Evolutionary conservation across 345 rosid genomes (phyloP).

Genomic region (Balakata baccata): DNA sequence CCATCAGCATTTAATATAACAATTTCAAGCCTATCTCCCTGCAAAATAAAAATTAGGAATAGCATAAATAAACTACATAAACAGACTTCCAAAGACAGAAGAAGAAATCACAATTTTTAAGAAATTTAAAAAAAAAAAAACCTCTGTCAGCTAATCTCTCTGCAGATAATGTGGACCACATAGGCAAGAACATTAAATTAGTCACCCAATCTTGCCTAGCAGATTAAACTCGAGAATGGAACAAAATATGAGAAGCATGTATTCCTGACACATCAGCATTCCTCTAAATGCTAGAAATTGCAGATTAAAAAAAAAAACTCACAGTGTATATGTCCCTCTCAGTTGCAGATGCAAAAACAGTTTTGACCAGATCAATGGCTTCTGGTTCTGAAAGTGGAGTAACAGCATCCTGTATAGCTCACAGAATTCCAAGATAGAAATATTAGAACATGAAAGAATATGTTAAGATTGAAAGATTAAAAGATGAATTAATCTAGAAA

Average conservation of each 20-base stretch:
- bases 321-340: slow-evolving; percentile 98
- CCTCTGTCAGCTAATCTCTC: neutral
- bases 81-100: neutral
- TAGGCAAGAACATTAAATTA: neutral
- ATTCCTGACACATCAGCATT: neutral
- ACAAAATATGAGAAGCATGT: neutral
- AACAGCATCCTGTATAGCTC: slow-evolving; percentile 66
- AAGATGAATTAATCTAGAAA: neutral
- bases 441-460: neutral
- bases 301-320: slow-evolving; percentile 29
- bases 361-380: slow-evolving; percentile 89
- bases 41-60: slow-evolving; percentile 14
- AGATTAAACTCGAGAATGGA: neutral
- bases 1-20: slow-evolving; percentile 70
- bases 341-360: slow-evolving; percentile 87
- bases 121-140: neutral
- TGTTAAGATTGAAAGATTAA: slow-evolving; percentile 1
- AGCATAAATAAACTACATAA: neutral
- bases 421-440: slow-evolving; percentile 2
- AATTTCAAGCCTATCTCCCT: slow-evolving; percentile 90
- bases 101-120: neutral
- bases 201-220: neutral
- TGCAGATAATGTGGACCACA: neutral
- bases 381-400: slow-evolving; percentile 87
- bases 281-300: neutral